These are phyloP conservation scores for Fusarium lateritium DNA, from an alignment of 2,329 filamentous ascomycete species.

Conservation along the genomic window DNA sequence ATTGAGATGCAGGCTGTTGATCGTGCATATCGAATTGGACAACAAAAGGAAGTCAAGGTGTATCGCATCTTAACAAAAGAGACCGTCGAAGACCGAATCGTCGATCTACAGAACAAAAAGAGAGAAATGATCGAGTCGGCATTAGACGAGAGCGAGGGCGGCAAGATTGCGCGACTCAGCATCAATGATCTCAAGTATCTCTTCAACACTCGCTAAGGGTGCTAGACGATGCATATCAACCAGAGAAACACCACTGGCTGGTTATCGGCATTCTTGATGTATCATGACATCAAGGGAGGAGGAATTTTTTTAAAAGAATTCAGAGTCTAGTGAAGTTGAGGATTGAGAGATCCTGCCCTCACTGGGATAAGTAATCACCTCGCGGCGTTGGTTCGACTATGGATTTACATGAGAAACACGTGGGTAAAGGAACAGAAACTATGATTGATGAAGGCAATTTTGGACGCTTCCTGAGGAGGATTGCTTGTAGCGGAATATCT, in stretches of 20 bases:
- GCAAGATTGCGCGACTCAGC: conserved; percentile 76
- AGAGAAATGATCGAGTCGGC: conserved; percentile 82
- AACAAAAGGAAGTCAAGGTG: conserved; percentile 79
- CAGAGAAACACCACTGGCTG: neutral
- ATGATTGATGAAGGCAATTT: conserved; percentile 6
- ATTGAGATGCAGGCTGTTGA: conserved; percentile 95
- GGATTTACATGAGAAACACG: conserved; percentile 1
- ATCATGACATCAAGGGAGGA: neutral
- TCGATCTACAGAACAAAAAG: conserved; percentile 84
- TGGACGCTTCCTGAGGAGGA: neutral
- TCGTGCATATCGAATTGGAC: conserved; percentile 89
- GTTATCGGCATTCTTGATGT: neutral
- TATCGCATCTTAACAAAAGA: conserved; percentile 83
- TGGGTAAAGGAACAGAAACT: conserved; percentile 4
- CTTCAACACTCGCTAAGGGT: conserved; percentile 60
- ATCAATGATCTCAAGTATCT: conserved; percentile 78
- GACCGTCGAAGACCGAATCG: conserved; percentile 91
- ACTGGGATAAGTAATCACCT: conserved; percentile 5
- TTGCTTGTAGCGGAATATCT: neutral
- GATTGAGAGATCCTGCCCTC: neutral
- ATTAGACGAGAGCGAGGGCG: conserved; percentile 80
- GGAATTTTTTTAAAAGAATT: neutral
- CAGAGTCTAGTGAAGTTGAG: conserved; percentile 13
- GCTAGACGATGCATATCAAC: conserved; percentile 1
- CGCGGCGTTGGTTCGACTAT: conserved; percentile 9